phyloP scores from a whole-genome alignment of 1,139 yeast species.

The Protomyces lactucae-debilis region DNA sequence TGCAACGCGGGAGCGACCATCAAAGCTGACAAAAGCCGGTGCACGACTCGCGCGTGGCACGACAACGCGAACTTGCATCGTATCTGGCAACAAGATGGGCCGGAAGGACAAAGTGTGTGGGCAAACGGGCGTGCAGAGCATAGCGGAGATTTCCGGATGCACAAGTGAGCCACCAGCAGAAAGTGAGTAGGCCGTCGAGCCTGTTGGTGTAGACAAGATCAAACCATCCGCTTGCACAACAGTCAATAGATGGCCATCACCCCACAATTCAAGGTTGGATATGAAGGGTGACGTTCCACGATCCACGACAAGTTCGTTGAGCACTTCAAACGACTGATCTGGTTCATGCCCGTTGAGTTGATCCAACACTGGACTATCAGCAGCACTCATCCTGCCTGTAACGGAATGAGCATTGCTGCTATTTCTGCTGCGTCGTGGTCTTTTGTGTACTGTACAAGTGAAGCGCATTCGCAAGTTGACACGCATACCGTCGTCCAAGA shows the following conservation, averaged over 20 bases:
- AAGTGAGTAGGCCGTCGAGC: constrained; percentile 74
- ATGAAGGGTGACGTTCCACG: constrained; percentile 87
- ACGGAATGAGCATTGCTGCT: background rate
- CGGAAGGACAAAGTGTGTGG: constrained; percentile 87
- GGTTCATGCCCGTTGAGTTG: background rate
- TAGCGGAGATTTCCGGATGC: constrained; percentile 85
- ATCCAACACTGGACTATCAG: background rate
- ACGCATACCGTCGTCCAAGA: constrained; percentile 63
- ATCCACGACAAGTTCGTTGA: constrained; percentile 78
- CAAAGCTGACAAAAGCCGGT: constrained; percentile 89
- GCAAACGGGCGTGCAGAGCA: constrained; percentile 84
- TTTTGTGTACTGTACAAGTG: constrained; percentile 32
- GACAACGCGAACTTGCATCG: constrained; percentile 69
- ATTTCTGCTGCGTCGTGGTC: constrained; percentile 42
- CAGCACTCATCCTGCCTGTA: background rate
- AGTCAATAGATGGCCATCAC: constrained; percentile 64
- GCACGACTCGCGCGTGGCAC: constrained; percentile 64
- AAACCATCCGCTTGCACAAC: constrained; percentile 89
- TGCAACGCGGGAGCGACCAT: constrained; percentile 55
- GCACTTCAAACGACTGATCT: constrained; percentile 53
- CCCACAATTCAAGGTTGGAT: constrained; percentile 74
- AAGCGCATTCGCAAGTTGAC: constrained; percentile 73
- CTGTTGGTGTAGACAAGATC: constrained; percentile 85
- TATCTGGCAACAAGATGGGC: constrained; percentile 80
- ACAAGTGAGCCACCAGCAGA: constrained; percentile 89